Evolutionary conservation across 2,329 filamentous ascomycete genomes (phyloP).

Genomic region (Rhynchosporium graminicola): DNA sequence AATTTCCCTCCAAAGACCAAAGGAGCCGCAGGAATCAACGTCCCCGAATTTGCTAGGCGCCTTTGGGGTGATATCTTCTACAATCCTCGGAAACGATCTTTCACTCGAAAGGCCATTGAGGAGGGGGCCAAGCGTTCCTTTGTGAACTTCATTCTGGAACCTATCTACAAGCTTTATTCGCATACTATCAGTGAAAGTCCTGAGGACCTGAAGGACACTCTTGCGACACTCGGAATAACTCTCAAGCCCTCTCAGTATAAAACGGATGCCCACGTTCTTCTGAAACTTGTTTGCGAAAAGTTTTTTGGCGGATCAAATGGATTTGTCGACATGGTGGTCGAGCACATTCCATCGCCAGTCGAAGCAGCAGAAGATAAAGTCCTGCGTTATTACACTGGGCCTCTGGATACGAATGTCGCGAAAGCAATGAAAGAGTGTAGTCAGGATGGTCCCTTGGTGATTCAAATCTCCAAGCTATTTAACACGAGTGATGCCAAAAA

Average conservation of each 20-base stretch:
- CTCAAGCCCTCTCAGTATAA: constrained; percentile 93
- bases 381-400: constrained; percentile 89
- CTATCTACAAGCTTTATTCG: constrained; percentile 96
- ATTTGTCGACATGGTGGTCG: constrained; percentile 93
- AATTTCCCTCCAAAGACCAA: constrained; percentile 57
- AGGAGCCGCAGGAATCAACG: constrained; percentile 64
- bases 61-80: constrained; percentile 98
- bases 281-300: constrained; percentile 88
- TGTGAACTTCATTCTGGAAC: constrained; percentile 91
- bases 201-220: constrained; percentile 76
- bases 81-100: constrained; percentile 86
- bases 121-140: constrained; percentile 82
- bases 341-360: constrained; percentile 84
- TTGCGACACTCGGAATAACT: constrained; percentile 77
- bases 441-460: constrained; percentile 85
- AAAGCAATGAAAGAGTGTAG: constrained; percentile 80
- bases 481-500: constrained; percentile 86
- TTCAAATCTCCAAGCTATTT: constrained; percentile 92
- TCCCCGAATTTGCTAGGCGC: constrained; percentile 77
- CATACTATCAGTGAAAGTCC: constrained; percentile 92
- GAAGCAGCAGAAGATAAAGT: constrained; percentile 76
- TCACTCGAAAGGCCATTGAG: constrained; percentile 84
- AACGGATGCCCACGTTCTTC: constrained; percentile 82
- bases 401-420: constrained; percentile 78
- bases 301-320: constrained; percentile 90